Percentiles rank a stretch among this genome's conserved stretches.
phyloP scores from a whole-genome alignment of 164 flowering plant species.

The Vitis vinifera region ASM3070453v1 NC_081817.1:516501-517000 shows the following conservation, averaged over 20 bases:
- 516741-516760: constrained; percentile 67
- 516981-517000: background rate
- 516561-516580: constrained; percentile 71
- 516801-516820: constrained; percentile 47
- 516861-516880: constrained; percentile 59
- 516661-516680: constrained; percentile 34
- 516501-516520: constrained; percentile 64
- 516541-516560: constrained; percentile 74
- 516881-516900: constrained; percentile 36
- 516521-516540: constrained; percentile 66
- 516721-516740: constrained; percentile 60
- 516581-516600: constrained; percentile 76
- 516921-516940: constrained; percentile 25
- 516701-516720: constrained; percentile 54
- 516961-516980: background rate
- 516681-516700: constrained; percentile 67
- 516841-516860: constrained; percentile 28
- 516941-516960: background rate
- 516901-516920: constrained; percentile 12
- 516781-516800: constrained; percentile 84
- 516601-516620: constrained; percentile 46
- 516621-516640: constrained; percentile 4
- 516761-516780: constrained; percentile 57
- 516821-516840: constrained; percentile 28
- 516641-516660: constrained; percentile 1